Base-by-base conservation (phyloP, 2,329 filamentous ascomycete genomes). In the Erysiphe pisi region DNA sequence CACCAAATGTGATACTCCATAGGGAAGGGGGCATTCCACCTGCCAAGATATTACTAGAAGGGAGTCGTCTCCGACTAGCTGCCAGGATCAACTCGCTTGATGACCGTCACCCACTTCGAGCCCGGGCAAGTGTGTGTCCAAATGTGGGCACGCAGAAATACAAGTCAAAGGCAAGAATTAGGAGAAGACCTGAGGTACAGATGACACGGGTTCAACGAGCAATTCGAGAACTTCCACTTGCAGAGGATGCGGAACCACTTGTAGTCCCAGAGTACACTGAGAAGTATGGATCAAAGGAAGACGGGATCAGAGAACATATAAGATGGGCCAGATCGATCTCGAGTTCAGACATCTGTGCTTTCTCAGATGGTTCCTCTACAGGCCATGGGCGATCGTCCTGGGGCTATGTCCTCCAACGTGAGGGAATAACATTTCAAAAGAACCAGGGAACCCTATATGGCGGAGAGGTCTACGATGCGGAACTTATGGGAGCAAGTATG, bases 111-210 rank as follows among this genome's bases (percentile, higher is more conserved):
- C 58, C 58, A 28, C 58, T 63, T 28, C 18, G 58, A 63, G 25
- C 25, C n/a, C 58, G 58, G 11, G n/a, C 58, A n/a, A 28, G 20
- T n/a, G 58, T 63, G 18, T 63, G 58, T 28, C 25, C 58, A n/a
- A 63, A 63, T 63, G 58, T 63, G 18, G 58, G 25, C 25, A 63
- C 58, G 58, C n/a, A 63, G 20, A 63, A 63, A n/a, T 63, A 63
- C 11, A 63, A 63, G n/a, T 65, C 28, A 31, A 65, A 65, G n/a
- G 58, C 58, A 25, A 65, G 58, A 65, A 14, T 25, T 25, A 65
- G 58, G 12, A 65, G 28, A 65, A 65, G 4, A 31, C 18, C 11
- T n/a, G 58, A 65, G 58, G 28, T 31, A 6, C 16, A 14, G 58
- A 65, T 65, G 58, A 65, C 58, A 25, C 58, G 58, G 16, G 28